Conservation (phyloP, 768 basidiomycete genomes). For the Macrolepiota dolichaula region DNA sequence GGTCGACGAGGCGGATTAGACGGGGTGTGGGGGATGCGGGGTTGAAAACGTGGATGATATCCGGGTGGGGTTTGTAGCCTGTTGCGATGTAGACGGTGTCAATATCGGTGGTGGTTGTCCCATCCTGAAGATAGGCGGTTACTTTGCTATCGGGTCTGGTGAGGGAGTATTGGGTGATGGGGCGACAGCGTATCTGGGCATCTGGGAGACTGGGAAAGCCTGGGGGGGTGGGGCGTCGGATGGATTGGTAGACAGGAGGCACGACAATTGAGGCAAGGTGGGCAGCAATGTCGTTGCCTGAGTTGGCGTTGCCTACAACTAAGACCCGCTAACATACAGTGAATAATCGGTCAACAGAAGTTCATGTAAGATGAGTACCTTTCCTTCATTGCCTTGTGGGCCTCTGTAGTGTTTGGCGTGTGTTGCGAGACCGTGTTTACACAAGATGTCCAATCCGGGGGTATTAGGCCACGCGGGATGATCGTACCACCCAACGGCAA, state of each 20-base stretch:
- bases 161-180: slow-evolving; percentile 31
- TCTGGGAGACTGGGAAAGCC: slow-evolving; percentile 39
- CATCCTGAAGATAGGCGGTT: slow-evolving; percentile 34
- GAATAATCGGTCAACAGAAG: not conserved
- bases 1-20: slow-evolving; percentile 26
- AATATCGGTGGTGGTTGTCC: slow-evolving; percentile 32
- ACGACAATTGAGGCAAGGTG: slow-evolving; percentile 36
- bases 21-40: not conserved
- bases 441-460: slow-evolving; percentile 37
- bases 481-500: slow-evolving; percentile 45
- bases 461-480: slow-evolving; percentile 40
- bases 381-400: slow-evolving; percentile 31
- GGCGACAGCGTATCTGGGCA: slow-evolving; percentile 37
- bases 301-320: slow-evolving; percentile 50
- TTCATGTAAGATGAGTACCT: slow-evolving; percentile 21
- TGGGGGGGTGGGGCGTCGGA: slow-evolving; percentile 36
- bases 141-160: slow-evolving; percentile 23
- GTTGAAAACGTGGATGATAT: slow-evolving; percentile 36
- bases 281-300: slow-evolving; percentile 49
- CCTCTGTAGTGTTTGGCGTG: slow-evolving; percentile 44
- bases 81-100: slow-evolving; percentile 44
- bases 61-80: slow-evolving; percentile 40
- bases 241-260: slow-evolving; percentile 43
- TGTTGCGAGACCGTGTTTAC: slow-evolving; percentile 28
- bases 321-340: slow-evolving; percentile 33